Conservation (phyloP, 805 yeast genomes). For the Vanderwaltozyma verrucispora region DNA sequence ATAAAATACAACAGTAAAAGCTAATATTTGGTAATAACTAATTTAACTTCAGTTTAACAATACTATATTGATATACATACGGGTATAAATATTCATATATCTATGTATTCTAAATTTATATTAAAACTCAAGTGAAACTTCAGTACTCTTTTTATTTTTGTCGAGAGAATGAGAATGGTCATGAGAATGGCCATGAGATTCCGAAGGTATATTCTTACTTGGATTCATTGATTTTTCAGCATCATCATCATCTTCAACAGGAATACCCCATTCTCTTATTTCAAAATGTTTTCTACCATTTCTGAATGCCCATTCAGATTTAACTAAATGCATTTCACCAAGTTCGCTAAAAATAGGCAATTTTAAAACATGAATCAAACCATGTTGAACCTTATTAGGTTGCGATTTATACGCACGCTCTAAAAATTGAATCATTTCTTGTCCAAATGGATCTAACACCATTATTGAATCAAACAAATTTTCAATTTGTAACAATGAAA, state of each 20-base stretch:
- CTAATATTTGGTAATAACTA: too few relatives aligned
- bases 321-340: conserved; percentile 69
- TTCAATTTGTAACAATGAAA: conserved; percentile 45
- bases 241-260: conserved; percentile 74
- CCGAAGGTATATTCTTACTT: background rate
- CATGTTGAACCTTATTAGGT: conserved; percentile 74
- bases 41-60: too few relatives aligned
- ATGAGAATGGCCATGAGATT: conserved; percentile 4
- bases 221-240: conserved; percentile 5
- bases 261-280: conserved; percentile 93
- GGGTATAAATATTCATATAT: too few relatives aligned
- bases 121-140: conserved; percentile 10
- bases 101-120: too few relatives aligned
- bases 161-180: conserved; percentile 4
- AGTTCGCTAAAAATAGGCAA: conserved; percentile 55
- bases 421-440: conserved; percentile 53
- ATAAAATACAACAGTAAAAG: too few relatives aligned
- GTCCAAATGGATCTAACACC: conserved; percentile 73
- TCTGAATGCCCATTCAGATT: conserved; percentile 75
- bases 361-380: conserved; percentile 66
- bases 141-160: conserved; percentile 5
- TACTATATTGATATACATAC: too few relatives aligned
- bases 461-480: conserved; percentile 54
- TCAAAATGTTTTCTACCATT: conserved; percentile 78
- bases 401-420: conserved; percentile 53